These are phyloP conservation scores for Cercophora samala DNA, from an alignment of 495 filamentous ascomycete genomes.

Conservation along the genomic window DNA sequence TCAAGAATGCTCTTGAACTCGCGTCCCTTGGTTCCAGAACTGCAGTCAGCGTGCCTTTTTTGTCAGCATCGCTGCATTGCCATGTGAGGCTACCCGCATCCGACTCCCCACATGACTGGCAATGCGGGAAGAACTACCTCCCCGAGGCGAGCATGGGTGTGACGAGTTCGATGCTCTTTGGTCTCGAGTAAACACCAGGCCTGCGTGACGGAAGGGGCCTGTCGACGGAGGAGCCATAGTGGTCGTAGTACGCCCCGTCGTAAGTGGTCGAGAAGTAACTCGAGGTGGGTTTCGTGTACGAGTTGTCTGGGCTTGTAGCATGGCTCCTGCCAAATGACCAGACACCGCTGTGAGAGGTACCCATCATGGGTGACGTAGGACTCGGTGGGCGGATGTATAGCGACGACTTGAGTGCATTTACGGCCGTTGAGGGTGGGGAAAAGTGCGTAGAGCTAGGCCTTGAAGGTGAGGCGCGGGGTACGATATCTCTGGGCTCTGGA, in stretches of 20 bases:
- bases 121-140: conserved; percentile 29
- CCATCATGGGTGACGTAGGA: conserved; percentile 40
- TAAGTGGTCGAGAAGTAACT: conserved; percentile 46
- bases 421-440: conserved; percentile 42
- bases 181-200: conserved; percentile 45
- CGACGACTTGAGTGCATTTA: conserved; percentile 43
- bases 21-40: background rate
- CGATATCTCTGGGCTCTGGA: conserved; percentile 48
- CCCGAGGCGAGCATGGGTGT: conserved; percentile 43
- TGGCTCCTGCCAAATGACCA: conserved; percentile 49
- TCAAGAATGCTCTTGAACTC: background rate
- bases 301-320: conserved; percentile 44
- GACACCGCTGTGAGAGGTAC: conserved; percentile 33
- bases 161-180: conserved; percentile 51
- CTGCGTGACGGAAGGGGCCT: conserved; percentile 45
- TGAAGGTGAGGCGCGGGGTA: conserved; percentile 51
- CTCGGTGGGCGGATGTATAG: conserved; percentile 45
- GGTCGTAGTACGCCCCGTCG: conserved; percentile 40
- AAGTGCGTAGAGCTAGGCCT: conserved; percentile 40
- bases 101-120: background rate
- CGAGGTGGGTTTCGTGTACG: conserved; percentile 39
- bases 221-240: conserved; percentile 38
- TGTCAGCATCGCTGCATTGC: conserved; percentile 1
- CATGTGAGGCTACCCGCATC: conserved; percentile 1
- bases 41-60: conserved; percentile 1